Conservation (phyloP, 1,284 basidiomycete species). For the Termitomyces sp. region DNA sequence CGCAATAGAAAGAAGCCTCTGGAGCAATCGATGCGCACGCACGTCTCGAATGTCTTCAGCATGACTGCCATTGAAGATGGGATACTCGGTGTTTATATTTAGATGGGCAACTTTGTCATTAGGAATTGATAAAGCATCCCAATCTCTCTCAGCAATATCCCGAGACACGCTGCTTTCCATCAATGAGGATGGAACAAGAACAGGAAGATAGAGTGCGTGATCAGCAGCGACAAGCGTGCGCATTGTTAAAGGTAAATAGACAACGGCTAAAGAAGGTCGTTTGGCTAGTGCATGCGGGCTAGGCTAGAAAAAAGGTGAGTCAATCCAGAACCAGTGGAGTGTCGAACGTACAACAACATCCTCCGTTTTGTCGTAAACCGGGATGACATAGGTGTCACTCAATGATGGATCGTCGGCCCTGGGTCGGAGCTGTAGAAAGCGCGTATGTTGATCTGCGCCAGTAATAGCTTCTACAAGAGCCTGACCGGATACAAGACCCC, state of each 20-base stretch:
- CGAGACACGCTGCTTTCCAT: slow-evolving; percentile 26
- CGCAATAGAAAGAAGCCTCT: slow-evolving; percentile 34
- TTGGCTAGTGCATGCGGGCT: slow-evolving; percentile 30
- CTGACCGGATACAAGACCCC: slow-evolving; percentile 27
- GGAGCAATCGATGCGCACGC: slow-evolving; percentile 41
- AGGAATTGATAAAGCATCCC: slow-evolving; percentile 44
- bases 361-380: slow-evolving; percentile 51
- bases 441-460: slow-evolving; percentile 21
- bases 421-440: slow-evolving; percentile 24
- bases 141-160: slow-evolving; percentile 39
- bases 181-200: slow-evolving; percentile 34
- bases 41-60: slow-evolving; percentile 37
- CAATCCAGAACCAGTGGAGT: slow-evolving; percentile 28
- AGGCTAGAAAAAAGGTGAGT: slow-evolving; percentile 43
- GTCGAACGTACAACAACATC: slow-evolving; percentile 45
- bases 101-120: slow-evolving; percentile 34
- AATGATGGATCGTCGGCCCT: slow-evolving; percentile 21
- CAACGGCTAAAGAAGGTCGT: slow-evolving; percentile 56
- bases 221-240: slow-evolving; percentile 32
- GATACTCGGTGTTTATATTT: slow-evolving; percentile 26
- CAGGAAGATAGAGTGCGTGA: slow-evolving; percentile 58
- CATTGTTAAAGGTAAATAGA: slow-evolving; percentile 52
- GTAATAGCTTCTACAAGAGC: slow-evolving; percentile 21
- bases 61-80: slow-evolving; percentile 42
- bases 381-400: slow-evolving; percentile 32